Base-by-base conservation (phyloP, 208 protist genomes). In the Crithidia thermophila region DNA sequence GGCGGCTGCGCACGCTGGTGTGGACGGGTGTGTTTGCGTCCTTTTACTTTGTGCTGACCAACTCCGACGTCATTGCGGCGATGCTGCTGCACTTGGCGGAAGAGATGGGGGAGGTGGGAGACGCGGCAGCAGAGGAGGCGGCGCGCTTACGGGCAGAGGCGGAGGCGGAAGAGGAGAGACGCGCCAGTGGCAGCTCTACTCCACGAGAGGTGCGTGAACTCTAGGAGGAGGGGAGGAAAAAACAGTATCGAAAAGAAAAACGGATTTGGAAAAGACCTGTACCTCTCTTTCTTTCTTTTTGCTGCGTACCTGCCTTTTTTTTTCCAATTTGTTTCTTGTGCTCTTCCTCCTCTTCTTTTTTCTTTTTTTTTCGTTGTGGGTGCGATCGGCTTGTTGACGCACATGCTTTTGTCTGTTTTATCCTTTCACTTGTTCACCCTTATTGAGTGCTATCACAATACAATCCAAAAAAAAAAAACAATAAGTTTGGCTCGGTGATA, bases 11-110 rank as follows among this genome's bases (percentile, higher is more conserved):
- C 30, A 79, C 75, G 27, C 56, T 95, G 2, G 45, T 73, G 55
- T 87, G 72, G 75, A 96, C 88, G 3, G 76, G 67, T 18, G 27
- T 72, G 1, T 93, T 94, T 53, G 77, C 86, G 0, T 34, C 40
- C 4, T 42, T 82, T 5, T 94, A 93, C 73, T 96, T 94, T 72
- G 16, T 90, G 31, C 33, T 88, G 27, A 64, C 75, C 3, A 95
- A 95, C 53, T 77, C 77, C 1, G 75, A 90, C 42, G 55, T 91
- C 52, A 64, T 95, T 14, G 55, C 85, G 30, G 64, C 69, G 16
- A 34, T 84, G 18, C 23, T 90, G 20, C 53, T 64, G n/a, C 60
- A 40, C 4, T n/a, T n/a, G n/a, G n/a, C n/a, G n/a, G 45, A 56
- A 64, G 11, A 49, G 28, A 50, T 76, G 30, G 78, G 49, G 20